Base-by-base conservation (phyloP, 2,329 filamentous ascomycete genomes). In the Saccharata proteae region DNA sequence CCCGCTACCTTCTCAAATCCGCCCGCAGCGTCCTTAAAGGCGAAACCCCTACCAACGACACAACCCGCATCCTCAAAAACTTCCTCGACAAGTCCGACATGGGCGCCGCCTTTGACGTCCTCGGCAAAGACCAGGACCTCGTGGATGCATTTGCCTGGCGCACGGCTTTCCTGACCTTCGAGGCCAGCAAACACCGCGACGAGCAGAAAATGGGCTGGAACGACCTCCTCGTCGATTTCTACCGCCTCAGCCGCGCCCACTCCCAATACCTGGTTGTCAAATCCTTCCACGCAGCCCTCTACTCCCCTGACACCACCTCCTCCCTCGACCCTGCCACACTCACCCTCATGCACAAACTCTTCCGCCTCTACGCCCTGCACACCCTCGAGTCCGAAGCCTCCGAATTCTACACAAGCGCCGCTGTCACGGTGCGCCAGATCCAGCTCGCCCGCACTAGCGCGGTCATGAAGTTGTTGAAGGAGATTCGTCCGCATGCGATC, bases 241-340 rank as follows among this genome's bases (percentile, higher is more conserved):
- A 77, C 69, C 74, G 77, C 25, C 69, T 85, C 5, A 76, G 69
- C 35, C 82, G 78, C 5, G 79, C 80, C 0, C 78, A 81, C 51
- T 78, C 76, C 0, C 78, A 85, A 54, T 84, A 83, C 54, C 67
- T 83, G 43, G 69, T 84, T 1, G 78, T 84, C 40, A 83, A 80
- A 65, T 80, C 76, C 61, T 85, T 84, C 60, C 82, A 90, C 57
- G 64, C 74, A 4, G 63, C 71, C 2, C 70, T 88, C 13, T 70
- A 74, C 21, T 63, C 64, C 4, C 58, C 65, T 5, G 48, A 63
- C 6, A 65, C 70, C 8, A 55, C 55, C n/a, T 51, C 62, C 9
- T 60, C 68, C 11, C 58, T 81, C 17, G 71, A 77, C 46, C 45
- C 62, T 0, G 62, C 67, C 34, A 80, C 76, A 0, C 57, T 69